Percentiles rank a stretch among this genome's conserved stretches.
Evolutionary conservation across 352 stramenopile genomes (phyloP).

Genomic region (Pythium apleroticum): DNA sequence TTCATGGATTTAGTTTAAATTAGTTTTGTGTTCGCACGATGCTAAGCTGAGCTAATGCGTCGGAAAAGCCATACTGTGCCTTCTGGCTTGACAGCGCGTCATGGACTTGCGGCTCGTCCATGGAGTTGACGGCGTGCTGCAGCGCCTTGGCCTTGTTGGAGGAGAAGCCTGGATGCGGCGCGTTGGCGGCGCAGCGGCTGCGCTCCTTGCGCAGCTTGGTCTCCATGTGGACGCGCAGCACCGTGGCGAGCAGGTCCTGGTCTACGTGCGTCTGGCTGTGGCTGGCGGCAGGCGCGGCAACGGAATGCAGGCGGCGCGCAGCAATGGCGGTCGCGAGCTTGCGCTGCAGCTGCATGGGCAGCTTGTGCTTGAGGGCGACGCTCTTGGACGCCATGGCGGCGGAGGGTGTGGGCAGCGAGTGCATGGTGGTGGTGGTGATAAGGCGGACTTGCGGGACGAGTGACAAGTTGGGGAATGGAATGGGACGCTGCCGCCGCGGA

Average conservation of each 20-base stretch:
- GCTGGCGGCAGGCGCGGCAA: neutral
- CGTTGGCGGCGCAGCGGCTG: neutral
- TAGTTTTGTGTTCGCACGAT: constrained; percentile 21
- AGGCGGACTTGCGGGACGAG: neutral
- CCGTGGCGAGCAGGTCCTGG: constrained; percentile 40
- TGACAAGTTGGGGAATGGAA: constrained; percentile 16
- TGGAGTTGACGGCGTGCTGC: constrained; percentile 29
- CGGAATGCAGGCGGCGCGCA: neutral
- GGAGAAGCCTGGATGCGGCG: constrained; percentile 8
- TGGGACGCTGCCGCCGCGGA: neutral
- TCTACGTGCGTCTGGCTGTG: constrained; percentile 27
- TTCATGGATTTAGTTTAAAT: constrained; percentile 15
- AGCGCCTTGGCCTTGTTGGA: constrained; percentile 18
- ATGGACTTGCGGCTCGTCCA: constrained; percentile 35
- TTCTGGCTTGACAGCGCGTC: constrained; percentile 30
- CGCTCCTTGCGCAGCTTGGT: constrained; percentile 32
- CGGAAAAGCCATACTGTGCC: constrained; percentile 36
- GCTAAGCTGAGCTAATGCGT: constrained; percentile 34
- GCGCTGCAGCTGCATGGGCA: constrained; percentile 5
- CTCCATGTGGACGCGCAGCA: constrained; percentile 40
- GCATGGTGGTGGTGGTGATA: constrained; percentile 13
- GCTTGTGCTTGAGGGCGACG: constrained; percentile 16
- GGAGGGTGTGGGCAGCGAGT: constrained; percentile 19
- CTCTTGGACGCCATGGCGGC: constrained; percentile 1
- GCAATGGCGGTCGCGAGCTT: neutral